Evolutionary conservation across 331 rosid genomes (phyloP), one percentile per base, ranked within the genome.

Genomic region (Stylosanthes scabra): DNA sequence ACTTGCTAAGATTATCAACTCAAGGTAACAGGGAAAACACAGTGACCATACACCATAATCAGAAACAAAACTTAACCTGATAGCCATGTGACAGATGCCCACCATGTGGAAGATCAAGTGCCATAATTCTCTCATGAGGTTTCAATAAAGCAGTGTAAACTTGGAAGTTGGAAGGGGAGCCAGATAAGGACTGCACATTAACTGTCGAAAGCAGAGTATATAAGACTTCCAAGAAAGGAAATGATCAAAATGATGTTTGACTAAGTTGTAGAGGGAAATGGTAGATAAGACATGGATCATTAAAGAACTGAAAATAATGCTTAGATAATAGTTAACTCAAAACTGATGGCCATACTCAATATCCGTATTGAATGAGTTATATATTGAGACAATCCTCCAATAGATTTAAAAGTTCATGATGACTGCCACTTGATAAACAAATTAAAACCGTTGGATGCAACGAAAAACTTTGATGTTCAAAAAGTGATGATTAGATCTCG

Each of bases 21-120:
- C 74, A 69, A 56, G 34, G 41, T 5, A 20, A 64, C 52, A 74
- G 59, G 50, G 80, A 14, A 10, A 13, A n/a, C 80, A 14, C 13
- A 13, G 11, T 37, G 63, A 59, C 29, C 13, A 42, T 34, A 78
- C 55, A 45, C 65, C 60, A 70, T 41, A 74, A 79, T 47, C 63
- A 63, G 47, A 63, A 65, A 62, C 44, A 60, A 44, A 67, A 75
- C 47, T 54, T 84, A 67, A 92, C 97, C 97, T 92, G 97, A 83
- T 92, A 92, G 71, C 97, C 97, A 83, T 92, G 97, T 11, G 97
- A 92, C 74, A 92, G 89, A 88, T 92, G 97, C 29, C 97, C 96
- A 44, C 97, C 93, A 61, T 92, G 97, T 56, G 97, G 97, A 74
- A 92, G 86, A 86, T 92, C 97, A 66, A 92, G 97, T 25, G 96